Evolutionary conservation across 2,329 filamentous ascomycete genomes (phyloP).

Genomic region (Incumbomyces lentus): DNA sequence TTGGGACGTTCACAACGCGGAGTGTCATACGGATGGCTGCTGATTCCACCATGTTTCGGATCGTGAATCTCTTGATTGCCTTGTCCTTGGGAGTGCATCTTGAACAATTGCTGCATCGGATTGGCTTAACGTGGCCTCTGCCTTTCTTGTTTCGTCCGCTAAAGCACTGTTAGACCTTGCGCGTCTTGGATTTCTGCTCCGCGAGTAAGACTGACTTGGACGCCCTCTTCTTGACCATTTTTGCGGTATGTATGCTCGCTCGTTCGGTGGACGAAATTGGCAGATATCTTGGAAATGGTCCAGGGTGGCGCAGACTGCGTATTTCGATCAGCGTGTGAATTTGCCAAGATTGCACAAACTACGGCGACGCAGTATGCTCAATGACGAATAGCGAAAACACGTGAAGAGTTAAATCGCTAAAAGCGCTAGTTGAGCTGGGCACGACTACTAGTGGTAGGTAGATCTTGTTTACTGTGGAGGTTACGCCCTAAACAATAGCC

Average conservation of each 20-base stretch:
- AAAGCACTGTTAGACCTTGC: slow-evolving; percentile 22
- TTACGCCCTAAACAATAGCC: too few species aligned
- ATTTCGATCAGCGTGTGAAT: neutral
- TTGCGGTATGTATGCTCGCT: slow-evolving; percentile 37
- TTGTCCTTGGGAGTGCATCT: slow-evolving; percentile 98
- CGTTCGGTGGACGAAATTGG: slow-evolving; percentile 14
- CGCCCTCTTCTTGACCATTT: slow-evolving; percentile 67
- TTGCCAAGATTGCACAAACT: slow-evolving; percentile 3
- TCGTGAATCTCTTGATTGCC: slow-evolving; percentile 99
- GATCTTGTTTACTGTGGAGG: too few species aligned
- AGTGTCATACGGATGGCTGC: slow-evolving; percentile 88
- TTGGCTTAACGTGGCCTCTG: slow-evolving; percentile 99
- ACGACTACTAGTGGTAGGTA: too few species aligned
- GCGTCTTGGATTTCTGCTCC: neutral
- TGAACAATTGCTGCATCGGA: slow-evolving; percentile 83
- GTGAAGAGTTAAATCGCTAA: neutral
- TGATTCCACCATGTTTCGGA: slow-evolving; percentile 99
- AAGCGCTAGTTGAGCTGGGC: too few species aligned
- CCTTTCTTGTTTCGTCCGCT: slow-evolving; percentile 99
- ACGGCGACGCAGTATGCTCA: neutral
- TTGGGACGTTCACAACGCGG: slow-evolving; percentile 3
- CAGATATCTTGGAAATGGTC: slow-evolving; percentile 10
- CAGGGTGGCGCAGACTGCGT: neutral
- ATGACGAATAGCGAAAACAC: neutral
- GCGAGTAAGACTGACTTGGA: slow-evolving; percentile 50